A percentile compares a stretch with the other conserved stretches of the same genome.
These are phyloP conservation scores for Volvox reticuliferus DNA, from an alignment of 139 green algal genomes.

Conservation along the genomic window DNA sequence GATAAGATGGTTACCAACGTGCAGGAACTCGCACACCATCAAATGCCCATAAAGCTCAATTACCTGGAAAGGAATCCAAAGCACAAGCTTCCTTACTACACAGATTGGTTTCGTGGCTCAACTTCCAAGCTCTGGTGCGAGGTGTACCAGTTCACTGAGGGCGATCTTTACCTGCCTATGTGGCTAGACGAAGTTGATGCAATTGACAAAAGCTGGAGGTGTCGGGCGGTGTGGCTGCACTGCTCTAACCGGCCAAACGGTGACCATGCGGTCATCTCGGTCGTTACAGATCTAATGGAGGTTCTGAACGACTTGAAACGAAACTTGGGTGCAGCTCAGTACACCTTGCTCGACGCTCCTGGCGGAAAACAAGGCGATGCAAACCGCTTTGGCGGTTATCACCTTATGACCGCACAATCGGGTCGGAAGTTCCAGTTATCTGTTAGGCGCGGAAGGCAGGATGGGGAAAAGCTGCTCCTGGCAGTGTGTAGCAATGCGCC, in stretches of 20 bases:
- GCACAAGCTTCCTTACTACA: slow-evolving; percentile 5
- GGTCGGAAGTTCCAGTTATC: background rate
- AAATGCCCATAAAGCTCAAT: background rate
- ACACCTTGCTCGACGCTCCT: background rate
- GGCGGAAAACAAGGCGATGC: background rate
- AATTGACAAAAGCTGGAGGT: background rate
- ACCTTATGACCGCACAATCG: background rate
- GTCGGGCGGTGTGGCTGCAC: background rate
- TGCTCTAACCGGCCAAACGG: background rate
- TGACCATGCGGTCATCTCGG: background rate
- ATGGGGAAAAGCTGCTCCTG: background rate
- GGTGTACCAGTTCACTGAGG: background rate
- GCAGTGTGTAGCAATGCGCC: background rate
- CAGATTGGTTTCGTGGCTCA: background rate
- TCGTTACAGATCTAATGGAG: background rate
- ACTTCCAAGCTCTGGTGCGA: background rate
- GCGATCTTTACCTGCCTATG: background rate
- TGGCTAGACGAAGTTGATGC: background rate
- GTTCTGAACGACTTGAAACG: background rate
- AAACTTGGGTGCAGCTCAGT: background rate
- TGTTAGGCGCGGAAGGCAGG: background rate
- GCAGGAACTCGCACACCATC: background rate
- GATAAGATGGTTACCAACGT: background rate
- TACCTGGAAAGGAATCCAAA: background rate
- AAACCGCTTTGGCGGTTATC: background rate